Conservation (phyloP, 2,329 filamentous ascomycete species). For the Zymoseptoria crescenta region DNA sequence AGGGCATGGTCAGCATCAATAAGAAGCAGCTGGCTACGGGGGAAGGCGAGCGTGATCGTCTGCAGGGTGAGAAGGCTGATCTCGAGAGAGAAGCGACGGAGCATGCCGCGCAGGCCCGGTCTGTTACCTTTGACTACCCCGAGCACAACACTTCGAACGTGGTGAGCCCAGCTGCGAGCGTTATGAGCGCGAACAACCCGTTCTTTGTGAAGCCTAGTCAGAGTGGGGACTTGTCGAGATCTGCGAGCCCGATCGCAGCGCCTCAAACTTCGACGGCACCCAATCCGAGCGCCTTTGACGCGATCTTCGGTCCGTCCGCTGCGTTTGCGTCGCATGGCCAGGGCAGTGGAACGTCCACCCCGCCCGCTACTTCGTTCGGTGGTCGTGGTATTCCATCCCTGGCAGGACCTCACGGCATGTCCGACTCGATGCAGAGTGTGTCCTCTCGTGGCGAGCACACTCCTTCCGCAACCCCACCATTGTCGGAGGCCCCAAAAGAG, state of each 20-base stretch:
- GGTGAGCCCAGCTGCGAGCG: slow-evolving; percentile 19
- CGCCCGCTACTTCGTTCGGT: slow-evolving; percentile 27
- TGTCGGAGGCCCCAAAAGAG: slow-evolving; percentile 41
- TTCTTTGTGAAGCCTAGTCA: slow-evolving; percentile 65
- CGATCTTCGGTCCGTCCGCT: slow-evolving; percentile 36
- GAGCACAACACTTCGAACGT: slow-evolving; percentile 13
- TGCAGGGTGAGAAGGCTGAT: slow-evolving; percentile 70
- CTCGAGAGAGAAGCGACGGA: slow-evolving; percentile 48
- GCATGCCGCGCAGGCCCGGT: slow-evolving; percentile 15
- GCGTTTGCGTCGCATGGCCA: slow-evolving; percentile 29
- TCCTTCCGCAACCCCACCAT: slow-evolving; percentile 56
- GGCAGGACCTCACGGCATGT: slow-evolving; percentile 16
- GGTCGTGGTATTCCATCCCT: slow-evolving; percentile 15
- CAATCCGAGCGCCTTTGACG: slow-evolving; percentile 31
- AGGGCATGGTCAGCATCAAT: slow-evolving; percentile 93
- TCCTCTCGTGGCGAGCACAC: slow-evolving; percentile 36
- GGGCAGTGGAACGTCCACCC: slow-evolving; percentile 22
- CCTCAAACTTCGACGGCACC: slow-evolving; percentile 18
- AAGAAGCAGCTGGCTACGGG: slow-evolving; percentile 92
- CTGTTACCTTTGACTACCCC: slow-evolving; percentile 6
- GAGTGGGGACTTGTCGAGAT: slow-evolving; percentile 19
- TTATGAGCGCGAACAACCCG: slow-evolving; percentile 65
- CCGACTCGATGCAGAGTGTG: slow-evolving; percentile 22
- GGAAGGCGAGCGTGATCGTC: slow-evolving; percentile 79
- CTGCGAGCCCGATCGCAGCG: slow-evolving; percentile 13